Evolutionary conservation across 257 asterid genomes (phyloP).

Genomic region (Gynochthodes officinalis): DNA sequence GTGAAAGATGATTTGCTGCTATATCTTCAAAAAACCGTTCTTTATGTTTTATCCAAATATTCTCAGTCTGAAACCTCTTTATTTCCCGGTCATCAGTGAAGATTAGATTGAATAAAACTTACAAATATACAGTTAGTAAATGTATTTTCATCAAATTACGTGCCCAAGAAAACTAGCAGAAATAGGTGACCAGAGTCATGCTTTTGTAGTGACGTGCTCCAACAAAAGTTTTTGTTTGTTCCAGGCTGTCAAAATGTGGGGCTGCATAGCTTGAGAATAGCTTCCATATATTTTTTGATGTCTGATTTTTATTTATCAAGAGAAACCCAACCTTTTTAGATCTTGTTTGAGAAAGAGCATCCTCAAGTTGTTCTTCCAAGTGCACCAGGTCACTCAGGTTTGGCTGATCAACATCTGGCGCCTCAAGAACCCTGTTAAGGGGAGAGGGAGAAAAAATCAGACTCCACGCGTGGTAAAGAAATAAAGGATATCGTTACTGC

Average conservation of each 20-base stretch:
- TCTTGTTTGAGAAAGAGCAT: slow-evolving; percentile 47
- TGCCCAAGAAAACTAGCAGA: background rate
- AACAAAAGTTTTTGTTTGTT: background rate
- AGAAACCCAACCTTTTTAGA: slow-evolving; percentile 37
- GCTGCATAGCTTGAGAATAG: background rate
- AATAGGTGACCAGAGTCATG: too few species aligned
- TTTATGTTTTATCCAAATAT: too few species aligned
- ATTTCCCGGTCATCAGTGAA: background rate
- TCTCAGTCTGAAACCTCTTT: background rate
- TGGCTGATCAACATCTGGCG: slow-evolving; percentile 33
- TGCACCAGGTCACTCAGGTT: slow-evolving; percentile 38
- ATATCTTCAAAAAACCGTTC: background rate
- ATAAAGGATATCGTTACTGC: slow-evolving; percentile 18
- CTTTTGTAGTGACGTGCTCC: background rate
- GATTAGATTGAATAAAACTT: background rate
- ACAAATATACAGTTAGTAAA: background rate
- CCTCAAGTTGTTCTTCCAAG: slow-evolving; percentile 47
- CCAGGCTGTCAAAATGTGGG: background rate
- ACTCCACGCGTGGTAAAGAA: background rate
- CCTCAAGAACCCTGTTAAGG: slow-evolving; percentile 36
- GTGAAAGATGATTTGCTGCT: background rate
- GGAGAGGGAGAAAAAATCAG: background rate
- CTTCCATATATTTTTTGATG: background rate
- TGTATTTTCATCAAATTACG: background rate
- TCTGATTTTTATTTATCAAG: background rate